These are phyloP conservation scores for Suillus fuscotomentosus DNA, from an alignment of 768 basidiomycete species.

Conservation along the genomic window DNA sequence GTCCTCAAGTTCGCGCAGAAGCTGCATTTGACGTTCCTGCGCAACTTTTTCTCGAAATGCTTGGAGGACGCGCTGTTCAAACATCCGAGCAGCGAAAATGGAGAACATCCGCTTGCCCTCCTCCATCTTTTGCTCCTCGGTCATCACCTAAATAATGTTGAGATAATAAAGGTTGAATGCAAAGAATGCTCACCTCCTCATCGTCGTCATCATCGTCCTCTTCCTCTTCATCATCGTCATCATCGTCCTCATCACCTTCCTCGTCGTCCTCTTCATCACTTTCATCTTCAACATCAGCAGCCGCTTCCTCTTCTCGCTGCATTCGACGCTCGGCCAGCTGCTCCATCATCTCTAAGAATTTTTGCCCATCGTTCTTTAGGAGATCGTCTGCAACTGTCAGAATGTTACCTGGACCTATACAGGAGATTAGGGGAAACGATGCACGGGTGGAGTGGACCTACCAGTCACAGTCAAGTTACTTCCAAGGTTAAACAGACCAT, in stretches of 20 bases:
- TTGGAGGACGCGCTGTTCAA: slow-evolving; percentile 95
- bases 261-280: slow-evolving; percentile 62
- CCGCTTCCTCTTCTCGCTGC: slow-evolving; percentile 79
- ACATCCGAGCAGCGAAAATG: slow-evolving; percentile 99
- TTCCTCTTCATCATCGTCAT: slow-evolving; percentile 66
- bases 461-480: slow-evolving; percentile 82
- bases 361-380: slow-evolving; percentile 97
- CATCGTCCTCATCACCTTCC: slow-evolving; percentile 59
- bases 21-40: slow-evolving; percentile 90
- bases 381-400: slow-evolving; percentile 98
- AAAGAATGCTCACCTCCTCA: slow-evolving; percentile 40
- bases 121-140: slow-evolving; percentile 98
- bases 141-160: slow-evolving; percentile 56
- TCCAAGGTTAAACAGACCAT: slow-evolving; percentile 79
- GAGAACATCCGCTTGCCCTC: slow-evolving; percentile 99
- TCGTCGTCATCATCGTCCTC: slow-evolving; percentile 46
- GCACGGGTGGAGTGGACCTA: slow-evolving; percentile 32
- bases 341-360: slow-evolving; percentile 99
- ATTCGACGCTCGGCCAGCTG: slow-evolving; percentile 93
- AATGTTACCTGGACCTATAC: slow-evolving; percentile 83
- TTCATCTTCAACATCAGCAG: slow-evolving; percentile 59
- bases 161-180: slow-evolving; percentile 8
- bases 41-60: slow-evolving; percentile 97
- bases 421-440: slow-evolving; percentile 11
- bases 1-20: slow-evolving; percentile 92